phyloP scores from a whole-genome alignment of 2,329 filamentous ascomycete species.

The Fusarium brevicatenulatum region DNA sequence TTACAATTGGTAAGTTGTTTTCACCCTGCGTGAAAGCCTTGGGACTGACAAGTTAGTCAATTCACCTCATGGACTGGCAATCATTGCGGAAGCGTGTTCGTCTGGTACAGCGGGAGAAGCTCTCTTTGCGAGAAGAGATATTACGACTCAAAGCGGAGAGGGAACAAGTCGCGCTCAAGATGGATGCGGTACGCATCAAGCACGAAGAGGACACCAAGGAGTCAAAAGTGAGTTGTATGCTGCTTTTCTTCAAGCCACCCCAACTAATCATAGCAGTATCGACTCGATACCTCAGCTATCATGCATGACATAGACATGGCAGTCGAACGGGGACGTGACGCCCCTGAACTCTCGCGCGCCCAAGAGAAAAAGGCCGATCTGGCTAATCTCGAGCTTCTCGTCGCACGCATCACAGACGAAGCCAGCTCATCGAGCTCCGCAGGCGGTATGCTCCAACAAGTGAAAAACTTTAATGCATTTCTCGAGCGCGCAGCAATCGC shows the following conservation, averaged over 20 bases:
- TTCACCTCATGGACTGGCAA: conserved; percentile 68
- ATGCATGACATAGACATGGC: conserved; percentile 72
- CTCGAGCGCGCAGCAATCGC: conserved; percentile 68
- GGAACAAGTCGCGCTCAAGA: conserved; percentile 69
- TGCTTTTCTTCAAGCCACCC: not conserved
- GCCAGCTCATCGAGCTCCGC: conserved; percentile 60
- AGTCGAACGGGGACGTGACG: conserved; percentile 61
- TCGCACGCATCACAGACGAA: conserved; percentile 65
- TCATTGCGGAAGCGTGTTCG: conserved; percentile 67
- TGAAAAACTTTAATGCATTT: conserved; percentile 71
- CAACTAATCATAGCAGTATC: conserved; percentile 47
- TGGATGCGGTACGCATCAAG: conserved; percentile 69
- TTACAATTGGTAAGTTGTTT: conserved; percentile 65
- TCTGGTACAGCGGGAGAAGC: conserved; percentile 66
- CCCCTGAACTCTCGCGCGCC: conserved; percentile 56
- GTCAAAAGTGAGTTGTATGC: conserved; percentile 56
- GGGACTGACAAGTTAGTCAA: conserved; percentile 55
- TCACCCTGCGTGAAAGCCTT: accelerated
- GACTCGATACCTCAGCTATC: conserved; percentile 64
- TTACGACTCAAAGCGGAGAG: conserved; percentile 67
- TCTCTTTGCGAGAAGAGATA: conserved; percentile 68
- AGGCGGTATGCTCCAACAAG: conserved; percentile 65
- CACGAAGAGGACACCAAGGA: conserved; percentile 66
- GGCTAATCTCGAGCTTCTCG: conserved; percentile 66
- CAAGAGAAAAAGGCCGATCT: conserved; percentile 62